A percentile compares a stretch with the other conserved stretches of the same genome.
Evolutionary conservation across 371 early-diverging fungal species (phyloP).

Genomic region (Lichtheimia hyalospora): DNA sequence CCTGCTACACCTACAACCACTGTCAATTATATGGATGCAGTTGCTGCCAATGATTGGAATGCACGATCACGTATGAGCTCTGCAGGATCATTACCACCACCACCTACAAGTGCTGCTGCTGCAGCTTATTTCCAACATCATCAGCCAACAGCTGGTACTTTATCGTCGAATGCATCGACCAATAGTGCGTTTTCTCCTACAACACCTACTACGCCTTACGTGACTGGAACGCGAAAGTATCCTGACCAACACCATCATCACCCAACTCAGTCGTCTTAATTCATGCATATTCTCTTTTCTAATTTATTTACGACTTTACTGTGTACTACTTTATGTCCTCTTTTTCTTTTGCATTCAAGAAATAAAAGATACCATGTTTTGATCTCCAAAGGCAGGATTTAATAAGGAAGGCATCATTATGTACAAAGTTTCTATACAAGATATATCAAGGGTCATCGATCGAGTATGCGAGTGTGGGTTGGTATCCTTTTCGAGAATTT

Average conservation of each 20-base stretch:
- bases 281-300: no score
- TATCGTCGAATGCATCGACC: conserved; percentile 19
- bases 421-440: no score
- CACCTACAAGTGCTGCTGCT: background rate
- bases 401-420: no score
- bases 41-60: background rate
- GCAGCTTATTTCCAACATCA: conserved; percentile 12
- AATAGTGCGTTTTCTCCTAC: conserved; percentile 23
- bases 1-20: background rate
- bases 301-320: no score
- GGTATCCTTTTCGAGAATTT: no score
- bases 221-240: conserved; percentile 8
- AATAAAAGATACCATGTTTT: no score
- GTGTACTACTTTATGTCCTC: no score
- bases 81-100: conserved; percentile 5
- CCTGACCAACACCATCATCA: conserved; percentile 1
- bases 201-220: conserved; percentile 22
- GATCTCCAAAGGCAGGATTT: no score
- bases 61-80: conserved; percentile 17
- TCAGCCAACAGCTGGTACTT: conserved; percentile 1
- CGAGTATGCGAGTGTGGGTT: no score
- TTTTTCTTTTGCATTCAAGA: no score
- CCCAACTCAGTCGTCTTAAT: background rate
- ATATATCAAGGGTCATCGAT: no score
- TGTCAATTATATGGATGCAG: background rate